Conservation (phyloP, 352 stramenopile species). For the Phytophthora citrophthora region DNA sequence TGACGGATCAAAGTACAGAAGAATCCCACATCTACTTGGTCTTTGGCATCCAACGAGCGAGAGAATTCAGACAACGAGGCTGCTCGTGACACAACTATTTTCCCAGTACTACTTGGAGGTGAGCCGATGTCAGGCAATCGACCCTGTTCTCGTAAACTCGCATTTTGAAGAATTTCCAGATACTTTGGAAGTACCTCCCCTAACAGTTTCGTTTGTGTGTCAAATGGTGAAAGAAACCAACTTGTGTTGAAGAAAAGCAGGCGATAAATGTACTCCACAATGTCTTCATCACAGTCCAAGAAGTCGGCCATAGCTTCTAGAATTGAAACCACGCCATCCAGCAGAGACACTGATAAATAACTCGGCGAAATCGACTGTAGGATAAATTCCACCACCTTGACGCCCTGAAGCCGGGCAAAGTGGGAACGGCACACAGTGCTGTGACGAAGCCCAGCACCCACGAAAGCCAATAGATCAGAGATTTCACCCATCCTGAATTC, state of each 20-base stretch:
- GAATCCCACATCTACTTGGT: conserved; percentile 68
- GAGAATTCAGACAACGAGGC: conserved; percentile 29
- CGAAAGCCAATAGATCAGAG: conserved; percentile 66
- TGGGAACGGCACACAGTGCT: conserved; percentile 76
- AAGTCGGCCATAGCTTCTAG: conserved; percentile 61
- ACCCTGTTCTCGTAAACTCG: conserved; percentile 21
- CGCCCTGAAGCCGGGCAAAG: conserved; percentile 69
- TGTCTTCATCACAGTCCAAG: conserved; percentile 37
- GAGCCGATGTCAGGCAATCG: conserved; percentile 17
- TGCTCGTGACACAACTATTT: conserved; percentile 16
- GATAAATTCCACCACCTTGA: conserved; percentile 81
- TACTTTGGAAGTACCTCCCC: conserved; percentile 67
- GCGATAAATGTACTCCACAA: conserved; percentile 56
- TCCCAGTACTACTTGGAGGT: conserved; percentile 14
- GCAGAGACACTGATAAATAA: conserved; percentile 63
- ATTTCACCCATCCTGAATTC: conserved; percentile 77
- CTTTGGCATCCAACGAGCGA: conserved; percentile 32
- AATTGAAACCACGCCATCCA: conserved; percentile 70
- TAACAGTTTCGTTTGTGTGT: conserved; percentile 76
- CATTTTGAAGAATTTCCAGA: conserved; percentile 54
- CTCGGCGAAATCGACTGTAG: conserved; percentile 77
- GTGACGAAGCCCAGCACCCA: conserved; percentile 55
- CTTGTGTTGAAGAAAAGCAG: conserved; percentile 82
- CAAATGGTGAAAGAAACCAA: conserved; percentile 82
- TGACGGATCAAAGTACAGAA: conserved; percentile 83